Evolutionary conservation across 2,329 filamentous ascomycete genomes (phyloP).

Genomic region (Botrytis galanthina): DNA sequence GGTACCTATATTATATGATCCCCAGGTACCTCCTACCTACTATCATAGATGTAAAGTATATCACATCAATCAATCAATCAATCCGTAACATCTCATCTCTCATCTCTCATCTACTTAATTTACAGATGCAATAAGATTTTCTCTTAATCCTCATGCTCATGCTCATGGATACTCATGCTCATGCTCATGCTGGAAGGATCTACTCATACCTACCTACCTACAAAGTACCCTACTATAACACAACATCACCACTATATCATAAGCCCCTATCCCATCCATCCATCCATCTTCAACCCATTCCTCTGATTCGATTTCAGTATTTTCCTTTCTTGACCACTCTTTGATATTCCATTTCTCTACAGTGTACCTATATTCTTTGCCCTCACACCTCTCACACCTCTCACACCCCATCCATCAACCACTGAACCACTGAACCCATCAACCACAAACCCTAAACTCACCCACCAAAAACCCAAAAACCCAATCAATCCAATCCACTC

Average conservation of each 20-base stretch:
- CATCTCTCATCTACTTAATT: background rate
- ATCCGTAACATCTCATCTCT: background rate
- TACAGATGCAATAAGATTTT: background rate
- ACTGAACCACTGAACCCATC: no score
- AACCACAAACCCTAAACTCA: background rate
- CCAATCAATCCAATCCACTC: no score
- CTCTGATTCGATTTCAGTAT: background rate
- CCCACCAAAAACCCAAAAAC: background rate
- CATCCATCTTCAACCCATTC: no score
- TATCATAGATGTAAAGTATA: no score
- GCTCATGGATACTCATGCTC: no score
- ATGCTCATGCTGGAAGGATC: background rate
- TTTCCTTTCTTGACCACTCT: background rate
- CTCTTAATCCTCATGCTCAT: background rate
- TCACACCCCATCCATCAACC: background rate
- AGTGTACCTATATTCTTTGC: accelerated
- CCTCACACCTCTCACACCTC: background rate
- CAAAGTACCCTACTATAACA: background rate
- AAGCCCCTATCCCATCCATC: background rate
- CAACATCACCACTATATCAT: background rate
- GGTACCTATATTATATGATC: no score
- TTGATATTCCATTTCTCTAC: background rate
- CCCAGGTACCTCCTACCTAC: no score
- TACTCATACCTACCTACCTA: background rate
- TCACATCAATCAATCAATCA: background rate